Evolutionary conservation across 83 land plant genomes (phyloP), one percentile per base, ranked within the genome.

Genomic region (Picea abies): DNA sequence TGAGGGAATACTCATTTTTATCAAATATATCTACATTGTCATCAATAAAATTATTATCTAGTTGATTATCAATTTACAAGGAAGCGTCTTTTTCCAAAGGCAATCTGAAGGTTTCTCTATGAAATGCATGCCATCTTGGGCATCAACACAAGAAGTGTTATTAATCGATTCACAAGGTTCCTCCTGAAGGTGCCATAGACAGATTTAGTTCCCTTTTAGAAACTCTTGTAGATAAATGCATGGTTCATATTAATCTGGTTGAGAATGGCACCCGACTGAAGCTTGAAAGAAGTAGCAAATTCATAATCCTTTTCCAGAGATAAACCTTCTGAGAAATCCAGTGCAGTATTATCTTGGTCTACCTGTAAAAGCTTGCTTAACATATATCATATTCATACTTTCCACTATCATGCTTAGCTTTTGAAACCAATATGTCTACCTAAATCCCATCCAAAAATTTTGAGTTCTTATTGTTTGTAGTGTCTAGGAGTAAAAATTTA

Each of bases 341-440:
- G 10, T 52, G 56, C 63, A 58, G 14, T n/a, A 56, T 58, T 23
- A 60, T 56, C 61, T 26, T 56, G 60, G 8, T 77, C 63, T 56
- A 20, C 35, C 37, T 77, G 79, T 22, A 58, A 77, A n/a, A 58
- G 63, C 62, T 58, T 77, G 20, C 79, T 77, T 5, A 77, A 17
- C 79, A 56, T 77, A n/a, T n/a, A 26, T 77, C 79, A 8, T 77
- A 60, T 49, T 77, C 79, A 3, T 60, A 49, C 5, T 77, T 77
- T 49, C 62, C 44, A 56, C 62, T 56, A 22, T 29, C 32, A 29
- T 29, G 32, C 32, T 29, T 1, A 29, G 32, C 32, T 29, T 29
- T 29, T 29, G 32, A 29, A 29, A 29, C 32, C 32, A 29, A 29
- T 29, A 29, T 29, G 32, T 29, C 1, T 29, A 29, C 32, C 32